Conservation (phyloP, 108 stramenopile genomes). For the Nannochloropsis granulata region DNA sequence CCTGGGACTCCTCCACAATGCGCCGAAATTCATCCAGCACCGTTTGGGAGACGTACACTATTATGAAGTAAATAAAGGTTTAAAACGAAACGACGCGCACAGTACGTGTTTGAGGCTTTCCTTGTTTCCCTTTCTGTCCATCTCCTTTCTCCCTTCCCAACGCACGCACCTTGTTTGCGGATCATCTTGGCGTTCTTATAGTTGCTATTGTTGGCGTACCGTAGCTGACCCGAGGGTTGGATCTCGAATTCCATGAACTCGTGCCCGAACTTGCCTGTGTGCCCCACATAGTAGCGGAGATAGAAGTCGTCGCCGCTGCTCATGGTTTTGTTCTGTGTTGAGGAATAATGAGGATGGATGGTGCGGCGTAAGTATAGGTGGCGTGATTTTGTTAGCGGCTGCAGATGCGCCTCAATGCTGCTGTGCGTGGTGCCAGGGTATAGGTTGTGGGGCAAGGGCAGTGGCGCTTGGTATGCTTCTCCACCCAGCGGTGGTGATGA, state of each 20-base stretch:
- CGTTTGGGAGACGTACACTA: slow-evolving; percentile 46
- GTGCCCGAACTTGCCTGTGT: slow-evolving; percentile 60
- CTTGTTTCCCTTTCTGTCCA: background rate
- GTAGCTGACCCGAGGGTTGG: slow-evolving; percentile 52
- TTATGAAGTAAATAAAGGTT: background rate
- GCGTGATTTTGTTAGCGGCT: too few species aligned
- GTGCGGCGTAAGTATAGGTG: too few species aligned
- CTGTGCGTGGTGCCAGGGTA: too few species aligned
- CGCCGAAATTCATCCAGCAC: slow-evolving; percentile 56
- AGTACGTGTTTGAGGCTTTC: background rate
- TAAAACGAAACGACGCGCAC: too few species aligned
- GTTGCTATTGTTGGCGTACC: slow-evolving; percentile 74
- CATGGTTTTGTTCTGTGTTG: background rate
- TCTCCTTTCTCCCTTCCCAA: background rate
- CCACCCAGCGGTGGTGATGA: too few species aligned
- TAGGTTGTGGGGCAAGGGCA: too few species aligned
- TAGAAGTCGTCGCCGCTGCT: slow-evolving; percentile 4
- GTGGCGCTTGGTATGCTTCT: too few species aligned
- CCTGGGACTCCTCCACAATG: slow-evolving; percentile 45
- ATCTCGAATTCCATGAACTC: slow-evolving; percentile 82
- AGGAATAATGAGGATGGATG: too few species aligned
- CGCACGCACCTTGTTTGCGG: slow-evolving; percentile 47
- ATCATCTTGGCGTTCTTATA: slow-evolving; percentile 66
- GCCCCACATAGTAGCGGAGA: slow-evolving; percentile 47
- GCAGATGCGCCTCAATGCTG: too few species aligned